Evolutionary conservation across 2,329 filamentous ascomycete genomes (phyloP), one percentile per base, ranked within the genome.

Genomic region (Epichloe sylvatica): DNA sequence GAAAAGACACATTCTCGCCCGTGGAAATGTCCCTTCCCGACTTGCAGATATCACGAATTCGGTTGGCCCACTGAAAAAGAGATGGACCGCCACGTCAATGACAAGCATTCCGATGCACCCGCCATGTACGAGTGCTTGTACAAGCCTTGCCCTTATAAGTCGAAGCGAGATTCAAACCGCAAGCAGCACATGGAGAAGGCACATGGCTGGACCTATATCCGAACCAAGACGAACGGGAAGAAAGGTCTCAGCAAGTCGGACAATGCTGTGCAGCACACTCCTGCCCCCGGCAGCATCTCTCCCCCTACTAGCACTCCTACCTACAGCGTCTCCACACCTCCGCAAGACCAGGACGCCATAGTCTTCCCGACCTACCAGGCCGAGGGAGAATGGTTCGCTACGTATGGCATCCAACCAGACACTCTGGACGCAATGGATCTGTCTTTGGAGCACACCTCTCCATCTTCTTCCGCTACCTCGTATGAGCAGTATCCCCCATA

Each of bases 121-220:
- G 75, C 81, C 41, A 81, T 94, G 71, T 95, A 81, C 67, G 81
- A 86, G 69, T 98, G 92, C 69, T 70, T 81, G 45, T 97, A 78
- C 68, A 76, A 81, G 58, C 84, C 84, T 23, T 97, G 92, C 74
- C 81, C 86, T 0, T 97, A 97, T 72, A 85, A 88, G 62, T 95
- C 90, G 11, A 97, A 97, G 75, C 84, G 90, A 52, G 86, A 95
- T 70, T 92, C 86, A 54, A 97, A 97, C 67, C 94, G 88, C 77
- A 96, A 96, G 66, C 91, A 96, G 67, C 90, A 97, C 69, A 96
- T 96, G 90, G 91, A 97, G 72, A 96, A 96, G 68, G 84, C 87
- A 0, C 90, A 97, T 61, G 83, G 83, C 51, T 95, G 87, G 84
- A 75, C 76, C n/a, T 96, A 96, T 58, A 77, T 90, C 49, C 85